Evolutionary conservation across 2,329 filamentous ascomycete species (phyloP).

Genomic region (Aspergillus sp.): DNA sequence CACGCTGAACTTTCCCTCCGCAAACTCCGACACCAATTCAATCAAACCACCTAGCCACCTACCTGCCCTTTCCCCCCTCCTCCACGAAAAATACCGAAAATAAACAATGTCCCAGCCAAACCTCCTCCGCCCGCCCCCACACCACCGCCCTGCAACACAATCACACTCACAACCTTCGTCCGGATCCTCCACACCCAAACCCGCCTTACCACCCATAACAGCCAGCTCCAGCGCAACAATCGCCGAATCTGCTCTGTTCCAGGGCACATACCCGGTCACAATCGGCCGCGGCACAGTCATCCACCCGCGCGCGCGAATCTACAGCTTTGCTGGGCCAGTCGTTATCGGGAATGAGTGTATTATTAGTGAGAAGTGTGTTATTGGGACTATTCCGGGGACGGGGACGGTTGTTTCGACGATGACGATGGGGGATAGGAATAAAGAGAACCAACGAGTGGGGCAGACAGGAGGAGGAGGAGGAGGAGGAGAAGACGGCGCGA

Average conservation of each 20-base stretch:
- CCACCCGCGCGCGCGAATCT: slow-evolving; percentile 82
- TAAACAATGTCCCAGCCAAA: slow-evolving; percentile 24
- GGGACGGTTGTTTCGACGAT: slow-evolving; percentile 43
- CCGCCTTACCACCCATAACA: slow-evolving; percentile 41
- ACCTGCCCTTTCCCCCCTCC: neutral
- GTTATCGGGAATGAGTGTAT: slow-evolving; percentile 81
- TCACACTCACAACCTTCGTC: slow-evolving; percentile 27
- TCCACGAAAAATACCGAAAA: neutral
- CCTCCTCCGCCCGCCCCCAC: slow-evolving; percentile 27
- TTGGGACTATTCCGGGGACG: slow-evolving; percentile 59
- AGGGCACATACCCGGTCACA: slow-evolving; percentile 76
- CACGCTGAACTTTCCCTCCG: too few relatives aligned
- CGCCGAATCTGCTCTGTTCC: slow-evolving; percentile 44
- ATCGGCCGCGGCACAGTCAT: slow-evolving; percentile 78
- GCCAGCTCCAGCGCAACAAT: slow-evolving; percentile 44
- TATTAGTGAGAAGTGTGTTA: slow-evolving; percentile 67
- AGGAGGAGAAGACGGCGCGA: slow-evolving; percentile 20
- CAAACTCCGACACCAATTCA: neutral
- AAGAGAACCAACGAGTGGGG: neutral
- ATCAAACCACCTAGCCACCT: too few relatives aligned
- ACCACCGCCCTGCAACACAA: slow-evolving; percentile 22
- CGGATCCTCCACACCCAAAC: slow-evolving; percentile 28
- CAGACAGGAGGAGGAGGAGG: too few relatives aligned
- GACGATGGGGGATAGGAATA: neutral
- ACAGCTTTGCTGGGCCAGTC: slow-evolving; percentile 77